phyloP scores from a whole-genome alignment of 768 basidiomycete species.

The Hemileccinum rubropunctum region DNA sequence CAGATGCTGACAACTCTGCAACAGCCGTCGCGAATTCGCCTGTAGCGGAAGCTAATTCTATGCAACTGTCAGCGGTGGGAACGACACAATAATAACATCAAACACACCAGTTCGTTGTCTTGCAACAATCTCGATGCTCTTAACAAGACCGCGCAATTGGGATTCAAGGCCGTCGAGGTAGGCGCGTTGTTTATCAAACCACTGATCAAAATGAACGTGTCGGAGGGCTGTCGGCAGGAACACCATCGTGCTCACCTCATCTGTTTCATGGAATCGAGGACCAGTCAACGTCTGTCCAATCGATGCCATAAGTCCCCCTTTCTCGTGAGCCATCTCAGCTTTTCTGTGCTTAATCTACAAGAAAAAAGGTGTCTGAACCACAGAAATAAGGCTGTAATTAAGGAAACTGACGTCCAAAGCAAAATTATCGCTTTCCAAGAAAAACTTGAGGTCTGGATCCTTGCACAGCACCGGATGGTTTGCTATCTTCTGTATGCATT shows the following conservation, averaged over 20 bases:
- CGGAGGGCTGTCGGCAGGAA: not conserved
- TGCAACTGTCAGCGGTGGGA: not conserved
- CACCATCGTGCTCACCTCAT: constrained; percentile 54
- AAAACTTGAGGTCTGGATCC: constrained; percentile 84
- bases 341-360: constrained; percentile 84
- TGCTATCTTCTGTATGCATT: constrained; percentile 89
- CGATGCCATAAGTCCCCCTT: constrained; percentile 79
- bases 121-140: constrained; percentile 81
- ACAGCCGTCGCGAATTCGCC: constrained; percentile 81
- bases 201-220: constrained; percentile 43
- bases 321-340: constrained; percentile 71
- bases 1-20: constrained; percentile 67
- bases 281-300: constrained; percentile 79
- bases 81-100: not conserved
- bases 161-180: constrained; percentile 90
- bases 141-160: constrained; percentile 82
- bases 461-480: constrained; percentile 88
- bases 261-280: constrained; percentile 82
- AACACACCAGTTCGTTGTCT: constrained; percentile 71
- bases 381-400: not conserved
- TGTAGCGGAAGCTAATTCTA: constrained; percentile 67
- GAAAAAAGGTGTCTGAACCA: not conserved
- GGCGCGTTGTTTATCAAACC: constrained; percentile 86
- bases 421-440: constrained; percentile 93
- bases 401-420: constrained; percentile 70